Base-by-base conservation (phyloP, 2,329 filamentous ascomycete species). In the Juglanconis juglandina region DNA sequence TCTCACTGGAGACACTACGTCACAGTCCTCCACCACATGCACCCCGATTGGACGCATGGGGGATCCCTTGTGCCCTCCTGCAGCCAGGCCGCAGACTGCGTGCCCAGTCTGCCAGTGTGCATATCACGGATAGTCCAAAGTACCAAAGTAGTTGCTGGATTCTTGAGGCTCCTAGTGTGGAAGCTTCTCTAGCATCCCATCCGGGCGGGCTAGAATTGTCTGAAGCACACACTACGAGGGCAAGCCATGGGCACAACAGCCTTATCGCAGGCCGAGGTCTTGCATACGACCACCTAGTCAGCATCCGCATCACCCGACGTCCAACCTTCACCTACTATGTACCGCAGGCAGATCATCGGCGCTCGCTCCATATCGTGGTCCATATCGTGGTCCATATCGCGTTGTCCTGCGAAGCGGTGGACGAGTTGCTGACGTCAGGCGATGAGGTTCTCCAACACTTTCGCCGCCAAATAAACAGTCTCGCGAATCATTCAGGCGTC, bases 251-350 rank as follows among this genome's bases (percentile, higher is more conserved):
- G n/a, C 46, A 24, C 5, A 24, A n/a, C 47, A 32, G 47, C 46
- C 44, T 49, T 59, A 52, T 59, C 56, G 56, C 56, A 53, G 48
- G 52, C 49, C 56, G 48, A 46, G 30, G 11, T 32, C 32, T 54
- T 54, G 37, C 44, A 44, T 47, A 49, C 54, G 55, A 37, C 44
- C 35, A 47, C 44, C 58, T 56, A 17, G 52, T 56, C 52, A 52
- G 37, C 46, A 53, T 59, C 58, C 51, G 58, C 58, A 50, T 56
- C 44, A 56, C 58, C 58, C 52, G 53, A 24, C 24, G 24, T 24
- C 24, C 24, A 24, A 24, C 24, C 24, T 24, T 24, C 24, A 24
- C 1, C 24, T 24, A 24, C 24, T 24, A 24, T 24, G 24, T 24
- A 24, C 24, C 24, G 24, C 24, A 24, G 24, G 24, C 24, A 24